Percentiles rank a stretch among this genome's conserved stretches.
Evolutionary conservation across 345 rosid genomes (phyloP).

Genomic region (Chamaenerion angustifolium): DNA sequence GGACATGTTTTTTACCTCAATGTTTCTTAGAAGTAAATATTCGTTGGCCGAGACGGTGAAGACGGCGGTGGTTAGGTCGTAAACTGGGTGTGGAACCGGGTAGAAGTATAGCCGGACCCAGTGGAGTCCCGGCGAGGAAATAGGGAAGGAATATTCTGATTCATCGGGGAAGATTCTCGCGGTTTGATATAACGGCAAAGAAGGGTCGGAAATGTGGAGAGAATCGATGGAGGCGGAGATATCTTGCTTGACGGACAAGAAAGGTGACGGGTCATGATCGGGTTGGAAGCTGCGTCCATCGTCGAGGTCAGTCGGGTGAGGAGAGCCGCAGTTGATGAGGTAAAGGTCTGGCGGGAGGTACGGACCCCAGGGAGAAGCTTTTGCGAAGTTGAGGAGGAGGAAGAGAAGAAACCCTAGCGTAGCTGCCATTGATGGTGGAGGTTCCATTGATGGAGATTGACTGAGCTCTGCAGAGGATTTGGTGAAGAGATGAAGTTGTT

Average conservation of each 20-base stretch:
- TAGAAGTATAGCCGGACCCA: conserved; percentile 77
- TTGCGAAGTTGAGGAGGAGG: conserved; percentile 9
- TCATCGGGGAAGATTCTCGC: conserved; percentile 37
- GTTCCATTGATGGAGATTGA: conserved; percentile 5
- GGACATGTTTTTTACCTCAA: conserved; percentile 21
- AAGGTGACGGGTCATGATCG: conserved; percentile 34
- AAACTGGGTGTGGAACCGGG: conserved; percentile 44
- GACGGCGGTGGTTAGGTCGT: conserved; percentile 32
- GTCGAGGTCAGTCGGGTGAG: conserved; percentile 36
- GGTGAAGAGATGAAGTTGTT: background rate
- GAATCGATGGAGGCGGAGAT: conserved; percentile 32
- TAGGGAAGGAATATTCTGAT: conserved; percentile 31
- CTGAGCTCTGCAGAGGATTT: conserved; percentile 28
- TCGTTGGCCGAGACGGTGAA: conserved; percentile 43
- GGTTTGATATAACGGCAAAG: conserved; percentile 21
- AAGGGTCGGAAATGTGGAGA: conserved; percentile 8
- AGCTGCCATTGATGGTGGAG: background rate
- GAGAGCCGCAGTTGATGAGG: conserved; percentile 66
- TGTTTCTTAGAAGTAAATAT: conserved; percentile 54
- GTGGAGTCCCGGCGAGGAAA: conserved; percentile 45
- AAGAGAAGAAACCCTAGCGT: conserved; percentile 12
- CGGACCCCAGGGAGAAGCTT: background rate
- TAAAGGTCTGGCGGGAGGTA: conserved; percentile 45
- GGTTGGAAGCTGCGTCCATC: conserved; percentile 65
- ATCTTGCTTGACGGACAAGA: conserved; percentile 41